Evolutionary conservation across 768 basidiomycete genomes (phyloP).

Genomic region (Termitomyces sp.): DNA sequence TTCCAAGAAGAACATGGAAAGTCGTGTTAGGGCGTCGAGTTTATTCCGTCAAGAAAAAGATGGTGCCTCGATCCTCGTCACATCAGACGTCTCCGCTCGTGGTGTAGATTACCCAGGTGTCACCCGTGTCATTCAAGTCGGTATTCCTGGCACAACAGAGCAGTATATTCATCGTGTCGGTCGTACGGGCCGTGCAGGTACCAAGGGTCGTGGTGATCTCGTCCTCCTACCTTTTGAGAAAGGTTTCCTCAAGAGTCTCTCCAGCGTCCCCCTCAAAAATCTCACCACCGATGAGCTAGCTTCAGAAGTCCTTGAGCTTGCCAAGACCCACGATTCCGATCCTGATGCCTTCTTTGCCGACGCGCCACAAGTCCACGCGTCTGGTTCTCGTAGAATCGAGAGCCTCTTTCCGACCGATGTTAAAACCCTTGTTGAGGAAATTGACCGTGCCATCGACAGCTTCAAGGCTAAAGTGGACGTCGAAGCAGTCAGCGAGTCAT

Average conservation of each 20-base stretch:
- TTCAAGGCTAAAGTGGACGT: constrained; percentile 38
- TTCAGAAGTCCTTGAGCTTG: constrained; percentile 43
- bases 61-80: constrained; percentile 65
- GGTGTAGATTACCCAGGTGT: constrained; percentile 89
- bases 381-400: not conserved
- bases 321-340: constrained; percentile 44
- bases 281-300: constrained; percentile 47
- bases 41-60: constrained; percentile 54
- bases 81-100: constrained; percentile 86
- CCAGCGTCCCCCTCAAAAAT: constrained; percentile 66
- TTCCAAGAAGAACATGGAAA: constrained; percentile 63
- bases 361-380: not conserved
- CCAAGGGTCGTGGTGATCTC: constrained; percentile 70
- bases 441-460: constrained; percentile 27
- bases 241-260: constrained; percentile 61
- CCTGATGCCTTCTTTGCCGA: constrained; percentile 30
- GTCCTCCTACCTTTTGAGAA: constrained; percentile 79
- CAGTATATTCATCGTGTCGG: constrained; percentile 87
- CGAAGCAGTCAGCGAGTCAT: constrained; percentile 55
- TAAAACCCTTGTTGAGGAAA: constrained; percentile 21
- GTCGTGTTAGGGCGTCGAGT: constrained; percentile 55
- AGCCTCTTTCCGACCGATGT: constrained; percentile 16
- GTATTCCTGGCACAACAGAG: constrained; percentile 65
- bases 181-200: constrained; percentile 72
- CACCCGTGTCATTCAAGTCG: constrained; percentile 89